phyloP scores from a whole-genome alignment of 306 rosid genomes.

The peach (Prunus persica) region DNA sequence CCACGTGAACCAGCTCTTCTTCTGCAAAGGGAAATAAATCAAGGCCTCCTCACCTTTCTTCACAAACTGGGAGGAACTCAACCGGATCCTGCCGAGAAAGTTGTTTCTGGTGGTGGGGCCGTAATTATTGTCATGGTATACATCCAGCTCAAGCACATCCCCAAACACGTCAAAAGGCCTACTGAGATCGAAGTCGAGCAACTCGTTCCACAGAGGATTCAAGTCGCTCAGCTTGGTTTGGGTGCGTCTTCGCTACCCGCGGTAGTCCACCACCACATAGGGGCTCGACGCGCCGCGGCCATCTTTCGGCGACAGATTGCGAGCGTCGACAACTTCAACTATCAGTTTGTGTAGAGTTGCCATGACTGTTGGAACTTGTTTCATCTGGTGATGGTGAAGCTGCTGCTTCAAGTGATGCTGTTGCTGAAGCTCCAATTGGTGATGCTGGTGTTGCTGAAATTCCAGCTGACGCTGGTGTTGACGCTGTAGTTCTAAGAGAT shows the following conservation, averaged over 20 bases:
- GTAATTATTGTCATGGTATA: conserved; percentile 51
- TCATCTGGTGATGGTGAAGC: no score
- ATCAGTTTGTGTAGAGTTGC: conserved; percentile 46
- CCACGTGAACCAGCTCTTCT: conserved; percentile 49
- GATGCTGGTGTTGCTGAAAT: no score
- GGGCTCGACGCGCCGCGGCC: conserved; percentile 85
- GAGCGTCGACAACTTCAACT: conserved; percentile 84
- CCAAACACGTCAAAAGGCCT: conserved; percentile 52
- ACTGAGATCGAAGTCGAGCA: conserved; percentile 57
- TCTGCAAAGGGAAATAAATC: conserved; percentile 61
- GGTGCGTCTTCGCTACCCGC: conserved; percentile 64
- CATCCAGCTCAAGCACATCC: conserved; percentile 61
- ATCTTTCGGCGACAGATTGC: conserved; percentile 66
- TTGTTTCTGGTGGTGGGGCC: conserved; percentile 62
- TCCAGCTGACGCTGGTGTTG: no score
- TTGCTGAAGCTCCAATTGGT: no score
- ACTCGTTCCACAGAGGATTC: conserved; percentile 77
- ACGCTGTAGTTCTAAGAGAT: no score
- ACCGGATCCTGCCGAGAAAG: conserved; percentile 59
- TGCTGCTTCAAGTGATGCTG: no score
- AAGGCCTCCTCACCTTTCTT: conserved; percentile 85
- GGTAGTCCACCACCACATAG: conserved; percentile 57
- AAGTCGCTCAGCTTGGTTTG: conserved; percentile 45
- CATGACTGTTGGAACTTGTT: conserved; percentile 16
- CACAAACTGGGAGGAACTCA: conserved; percentile 68